Conservation (phyloP, 73 alveolate genomes). For the Effrenium voratum region DNA sequence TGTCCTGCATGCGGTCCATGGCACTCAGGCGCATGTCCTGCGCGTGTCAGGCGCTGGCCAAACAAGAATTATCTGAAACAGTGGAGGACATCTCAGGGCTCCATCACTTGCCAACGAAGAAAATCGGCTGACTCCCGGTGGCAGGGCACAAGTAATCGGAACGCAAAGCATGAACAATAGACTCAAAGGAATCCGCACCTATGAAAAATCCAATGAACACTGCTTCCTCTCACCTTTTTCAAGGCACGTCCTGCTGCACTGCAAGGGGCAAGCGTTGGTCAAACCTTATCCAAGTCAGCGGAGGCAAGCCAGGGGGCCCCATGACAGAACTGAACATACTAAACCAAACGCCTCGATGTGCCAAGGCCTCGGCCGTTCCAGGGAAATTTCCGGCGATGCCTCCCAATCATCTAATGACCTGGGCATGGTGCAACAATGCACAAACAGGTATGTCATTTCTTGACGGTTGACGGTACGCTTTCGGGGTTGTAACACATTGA, state of each 20-base stretch:
- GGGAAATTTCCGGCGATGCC: slow-evolving; percentile 66
- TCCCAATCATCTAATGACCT: slow-evolving; percentile 87
- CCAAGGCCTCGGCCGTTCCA: background rate
- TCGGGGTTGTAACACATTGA: no score
- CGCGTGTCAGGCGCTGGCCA: no score
- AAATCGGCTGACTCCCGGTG: no score
- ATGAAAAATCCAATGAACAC: background rate
- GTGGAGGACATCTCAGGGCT: no score
- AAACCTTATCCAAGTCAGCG: background rate
- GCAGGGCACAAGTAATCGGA: no score
- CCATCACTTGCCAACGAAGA: no score
- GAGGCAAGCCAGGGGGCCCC: background rate
- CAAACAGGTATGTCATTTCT: no score
- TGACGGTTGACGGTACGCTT: no score
- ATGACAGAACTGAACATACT: background rate
- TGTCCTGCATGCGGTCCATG: slow-evolving; percentile 85
- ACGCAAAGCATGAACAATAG: background rate
- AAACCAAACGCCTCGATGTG: background rate
- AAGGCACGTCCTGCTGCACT: slow-evolving; percentile 40
- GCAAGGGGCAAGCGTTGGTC: slow-evolving; percentile 89
- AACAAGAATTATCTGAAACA: no score
- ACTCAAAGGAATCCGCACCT: no score
- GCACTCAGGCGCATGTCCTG: slow-evolving; percentile 93
- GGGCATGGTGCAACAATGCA: no score
- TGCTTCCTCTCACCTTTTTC: background rate